Conservation (phyloP, 2,329 filamentous ascomycete genomes). For the Fusarium nodosum region DNA sequence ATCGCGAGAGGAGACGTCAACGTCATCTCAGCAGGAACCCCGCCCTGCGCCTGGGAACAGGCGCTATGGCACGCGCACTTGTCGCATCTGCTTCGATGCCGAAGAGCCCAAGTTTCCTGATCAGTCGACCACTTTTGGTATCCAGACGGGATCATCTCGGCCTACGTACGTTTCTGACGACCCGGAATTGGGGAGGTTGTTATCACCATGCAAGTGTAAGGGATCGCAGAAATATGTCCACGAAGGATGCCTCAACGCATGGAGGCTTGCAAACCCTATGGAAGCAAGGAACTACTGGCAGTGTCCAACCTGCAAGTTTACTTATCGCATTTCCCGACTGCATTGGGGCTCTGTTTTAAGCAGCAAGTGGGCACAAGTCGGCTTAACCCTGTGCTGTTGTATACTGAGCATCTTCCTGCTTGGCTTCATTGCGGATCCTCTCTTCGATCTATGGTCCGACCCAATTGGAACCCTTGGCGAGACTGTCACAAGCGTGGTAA, state of each 20-base stretch:
- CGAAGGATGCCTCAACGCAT: conserved; percentile 86
- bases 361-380: conserved; percentile 75
- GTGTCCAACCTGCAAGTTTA: conserved; percentile 89
- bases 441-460: conserved; percentile 89
- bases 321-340: conserved; percentile 83
- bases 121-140: conserved; percentile 51
- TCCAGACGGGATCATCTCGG: conserved; percentile 53
- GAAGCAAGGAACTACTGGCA: conserved; percentile 81
- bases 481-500: conserved; percentile 62
- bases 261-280: conserved; percentile 80
- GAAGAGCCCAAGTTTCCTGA: conserved; percentile 64
- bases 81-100: conserved; percentile 88
- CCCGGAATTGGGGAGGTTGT: conserved; percentile 78
- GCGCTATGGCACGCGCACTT: conserved; percentile 79
- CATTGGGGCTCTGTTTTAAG: conserved; percentile 79
- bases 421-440: conserved; percentile 92
- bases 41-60: conserved; percentile 34
- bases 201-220: conserved; percentile 93
- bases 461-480: conserved; percentile 74
- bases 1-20: conserved; percentile 6
- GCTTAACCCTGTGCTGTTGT: conserved; percentile 80
- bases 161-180: conserved; percentile 79
- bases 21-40: conserved; percentile 23
- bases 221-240: conserved; percentile 95
- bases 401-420: conserved; percentile 81